Conservation (phyloP, 2,329 filamentous ascomycete species). For the Colletotrichum coccodes region DNA sequence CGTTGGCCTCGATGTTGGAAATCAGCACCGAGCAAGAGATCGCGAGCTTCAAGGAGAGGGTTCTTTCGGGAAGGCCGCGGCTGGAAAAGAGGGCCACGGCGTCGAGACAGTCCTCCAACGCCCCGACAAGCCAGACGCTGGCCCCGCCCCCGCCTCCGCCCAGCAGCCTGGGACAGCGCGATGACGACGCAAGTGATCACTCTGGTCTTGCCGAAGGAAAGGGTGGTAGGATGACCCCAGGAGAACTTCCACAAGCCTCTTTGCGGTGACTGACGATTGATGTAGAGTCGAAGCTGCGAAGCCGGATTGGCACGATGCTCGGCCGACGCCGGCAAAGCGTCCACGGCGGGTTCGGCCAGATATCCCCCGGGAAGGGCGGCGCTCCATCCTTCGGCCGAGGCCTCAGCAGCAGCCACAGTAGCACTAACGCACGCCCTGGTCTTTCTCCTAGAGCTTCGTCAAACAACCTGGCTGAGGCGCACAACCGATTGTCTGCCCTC, state of each 20-base stretch:
- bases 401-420: conserved; percentile 66
- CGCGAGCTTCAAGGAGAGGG: conserved; percentile 35
- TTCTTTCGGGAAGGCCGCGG: conserved; percentile 35
- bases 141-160: conserved; percentile 38
- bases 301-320: conserved; percentile 76
- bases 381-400: conserved; percentile 66
- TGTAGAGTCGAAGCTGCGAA: conserved; percentile 67
- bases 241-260: too few relatives aligned
- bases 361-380: conserved; percentile 62
- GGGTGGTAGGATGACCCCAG: conserved; percentile 30
- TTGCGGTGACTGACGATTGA: conserved; percentile 38
- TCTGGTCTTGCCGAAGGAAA: conserved; percentile 43
- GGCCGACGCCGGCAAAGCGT: conserved; percentile 74
- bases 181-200: conserved; percentile 59
- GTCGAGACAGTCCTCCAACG: conserved; percentile 52
- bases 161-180: conserved; percentile 38
- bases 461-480: conserved; percentile 66
- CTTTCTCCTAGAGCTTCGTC: conserved; percentile 69
- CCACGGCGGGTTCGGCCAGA: conserved; percentile 68
- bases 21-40: conserved; percentile 90
- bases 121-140: conserved; percentile 35
- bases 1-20: conserved; percentile 84
- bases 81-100: conserved; percentile 54
- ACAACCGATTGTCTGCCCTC: conserved; percentile 64
- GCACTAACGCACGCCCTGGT: conserved; percentile 56